These are phyloP conservation scores for Sanghuangporus sanghuang DNA, from an alignment of 1,284 basidiomycete genomes.

Conservation along the genomic window DNA sequence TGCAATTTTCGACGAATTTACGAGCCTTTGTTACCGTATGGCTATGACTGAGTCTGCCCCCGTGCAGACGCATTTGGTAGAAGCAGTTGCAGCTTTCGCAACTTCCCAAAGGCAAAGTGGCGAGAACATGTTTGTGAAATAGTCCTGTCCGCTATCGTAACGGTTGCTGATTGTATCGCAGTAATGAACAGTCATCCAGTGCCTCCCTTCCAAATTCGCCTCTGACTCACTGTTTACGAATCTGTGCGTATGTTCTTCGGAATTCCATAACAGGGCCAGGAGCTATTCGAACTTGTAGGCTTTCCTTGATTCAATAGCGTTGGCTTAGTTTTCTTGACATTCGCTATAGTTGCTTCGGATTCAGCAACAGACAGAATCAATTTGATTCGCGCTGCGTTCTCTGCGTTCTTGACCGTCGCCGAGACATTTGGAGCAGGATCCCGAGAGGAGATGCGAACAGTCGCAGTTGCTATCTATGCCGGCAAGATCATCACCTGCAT, in stretches of 20 bases:
- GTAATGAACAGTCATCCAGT: constrained; percentile 1
- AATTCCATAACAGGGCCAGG: constrained; percentile 59
- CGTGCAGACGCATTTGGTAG: constrained; percentile 74
- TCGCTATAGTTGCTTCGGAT: constrained; percentile 21
- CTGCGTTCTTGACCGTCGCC: constrained; percentile 61
- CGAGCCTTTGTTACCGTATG: constrained; percentile 84
- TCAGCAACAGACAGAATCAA: constrained; percentile 48
- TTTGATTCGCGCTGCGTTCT: constrained; percentile 66
- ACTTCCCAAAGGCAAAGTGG: constrained; percentile 40
- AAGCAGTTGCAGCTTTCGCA: constrained; percentile 65
- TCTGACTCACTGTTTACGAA: constrained; percentile 71
- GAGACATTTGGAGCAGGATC: constrained; percentile 50
- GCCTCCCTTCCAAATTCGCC: constrained; percentile 26
- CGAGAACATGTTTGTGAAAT: neutral
- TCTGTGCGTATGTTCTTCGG: constrained; percentile 77
- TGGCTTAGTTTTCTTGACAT: neutral
- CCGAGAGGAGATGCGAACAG: constrained; percentile 72
- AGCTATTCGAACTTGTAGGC: constrained; percentile 53
- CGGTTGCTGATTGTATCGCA: neutral
- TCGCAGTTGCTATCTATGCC: constrained; percentile 77
- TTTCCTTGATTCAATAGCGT: neutral
- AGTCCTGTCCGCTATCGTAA: neutral
- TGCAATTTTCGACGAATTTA: constrained; percentile 86
- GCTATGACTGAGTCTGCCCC: constrained; percentile 79
- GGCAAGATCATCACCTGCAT: constrained; percentile 37